A percentile compares a stretch with the other conserved stretches of the same genome.
phyloP scores from a whole-genome alignment of 2,329 filamentous ascomycete genomes.

The Fusarium denticulatum region DNA sequence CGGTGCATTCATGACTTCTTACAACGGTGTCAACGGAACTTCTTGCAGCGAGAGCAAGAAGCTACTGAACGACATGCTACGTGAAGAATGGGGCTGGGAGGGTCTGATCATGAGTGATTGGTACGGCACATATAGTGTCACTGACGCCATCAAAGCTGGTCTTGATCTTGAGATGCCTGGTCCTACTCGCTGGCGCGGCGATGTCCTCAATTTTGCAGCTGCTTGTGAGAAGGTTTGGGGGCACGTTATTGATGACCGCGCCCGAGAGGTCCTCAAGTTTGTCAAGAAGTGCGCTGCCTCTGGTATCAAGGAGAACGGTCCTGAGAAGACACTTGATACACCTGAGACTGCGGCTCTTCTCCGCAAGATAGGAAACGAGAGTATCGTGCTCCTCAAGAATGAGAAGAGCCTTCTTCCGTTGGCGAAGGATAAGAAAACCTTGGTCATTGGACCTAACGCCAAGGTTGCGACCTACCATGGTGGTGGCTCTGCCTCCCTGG shows the following conservation, averaged over 20 bases:
- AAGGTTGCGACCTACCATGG: constrained; percentile 68
- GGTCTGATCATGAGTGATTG: constrained; percentile 70
- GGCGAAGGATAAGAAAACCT: constrained; percentile 68
- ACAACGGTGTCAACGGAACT: constrained; percentile 67
- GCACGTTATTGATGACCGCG: constrained; percentile 67
- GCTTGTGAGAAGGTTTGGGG: constrained; percentile 65
- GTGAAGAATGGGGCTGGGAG: constrained; percentile 67
- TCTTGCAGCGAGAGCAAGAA: constrained; percentile 64
- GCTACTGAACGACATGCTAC: constrained; percentile 61
- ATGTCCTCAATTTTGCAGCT: constrained; percentile 61
- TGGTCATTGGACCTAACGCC: constrained; percentile 67
- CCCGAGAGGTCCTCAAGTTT: constrained; percentile 66
- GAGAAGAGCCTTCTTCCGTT: constrained; percentile 71
- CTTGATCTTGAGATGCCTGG: constrained; percentile 71
- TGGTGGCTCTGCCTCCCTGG: constrained; percentile 71
- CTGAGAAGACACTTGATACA: constrained; percentile 65
- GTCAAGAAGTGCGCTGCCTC: constrained; percentile 65
- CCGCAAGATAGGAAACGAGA: constrained; percentile 72
- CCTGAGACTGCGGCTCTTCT: constrained; percentile 71
- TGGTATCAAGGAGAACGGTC: constrained; percentile 63
- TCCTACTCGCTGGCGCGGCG: constrained; percentile 61
- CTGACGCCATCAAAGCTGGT: constrained; percentile 60
- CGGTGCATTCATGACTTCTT: constrained; percentile 67
- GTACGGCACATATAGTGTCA: constrained; percentile 66
- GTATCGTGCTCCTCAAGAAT: constrained; percentile 80